These are phyloP conservation scores for Echinochloa phyllopogon DNA, from an alignment of 176 grass and related monocot genomes.

Conservation along the genomic window DNA sequence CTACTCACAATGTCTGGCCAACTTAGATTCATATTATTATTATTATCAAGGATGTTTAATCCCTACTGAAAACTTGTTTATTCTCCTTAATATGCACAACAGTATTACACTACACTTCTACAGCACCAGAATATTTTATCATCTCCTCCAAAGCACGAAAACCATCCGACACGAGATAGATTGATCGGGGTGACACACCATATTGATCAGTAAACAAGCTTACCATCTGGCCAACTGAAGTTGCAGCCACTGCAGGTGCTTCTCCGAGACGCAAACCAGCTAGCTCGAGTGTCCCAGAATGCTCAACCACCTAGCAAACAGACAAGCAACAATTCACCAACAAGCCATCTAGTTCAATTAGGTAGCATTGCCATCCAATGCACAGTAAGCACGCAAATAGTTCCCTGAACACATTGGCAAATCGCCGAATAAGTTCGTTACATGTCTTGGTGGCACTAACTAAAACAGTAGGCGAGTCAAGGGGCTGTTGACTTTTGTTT, in stretches of 20 bases:
- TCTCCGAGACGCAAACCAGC: conserved; percentile 44
- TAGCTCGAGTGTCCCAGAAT: conserved; percentile 70
- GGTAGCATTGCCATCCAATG: not conserved
- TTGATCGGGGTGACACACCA: not conserved
- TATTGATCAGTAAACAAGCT: conserved; percentile 19
- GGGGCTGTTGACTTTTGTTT: not conserved
- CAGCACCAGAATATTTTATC: not conserved
- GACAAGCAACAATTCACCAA: conserved; percentile 33
- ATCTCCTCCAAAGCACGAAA: not conserved
- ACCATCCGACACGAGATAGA: not conserved
- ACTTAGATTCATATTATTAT: not conserved
- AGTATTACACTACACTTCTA: not conserved
- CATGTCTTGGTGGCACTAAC: not conserved
- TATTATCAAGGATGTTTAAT: not conserved
- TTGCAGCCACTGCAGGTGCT: conserved; percentile 54
- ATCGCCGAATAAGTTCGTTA: not conserved
- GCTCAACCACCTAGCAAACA: conserved; percentile 66
- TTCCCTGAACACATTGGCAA: not conserved
- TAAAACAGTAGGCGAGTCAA: not conserved
- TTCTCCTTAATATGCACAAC: not conserved
- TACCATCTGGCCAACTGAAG: conserved; percentile 71
- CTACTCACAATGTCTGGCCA: not conserved
- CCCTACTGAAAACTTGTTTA: not conserved
- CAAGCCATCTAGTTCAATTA: not conserved
- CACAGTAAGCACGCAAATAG: not conserved